Evolutionary conservation across 495 filamentous ascomycete genomes (phyloP).

Genomic region (Podospora australis): DNA sequence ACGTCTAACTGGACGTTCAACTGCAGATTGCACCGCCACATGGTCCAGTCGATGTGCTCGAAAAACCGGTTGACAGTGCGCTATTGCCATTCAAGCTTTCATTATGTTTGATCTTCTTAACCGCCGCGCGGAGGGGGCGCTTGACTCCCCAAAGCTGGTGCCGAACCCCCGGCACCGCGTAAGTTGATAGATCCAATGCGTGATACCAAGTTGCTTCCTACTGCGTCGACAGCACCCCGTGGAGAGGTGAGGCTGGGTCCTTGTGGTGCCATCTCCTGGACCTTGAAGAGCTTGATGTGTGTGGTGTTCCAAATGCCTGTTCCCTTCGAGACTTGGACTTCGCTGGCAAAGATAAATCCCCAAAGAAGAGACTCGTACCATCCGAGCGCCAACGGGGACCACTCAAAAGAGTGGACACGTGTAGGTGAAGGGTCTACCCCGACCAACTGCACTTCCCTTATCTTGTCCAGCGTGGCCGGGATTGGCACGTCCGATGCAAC

Average conservation of each 20-base stretch:
- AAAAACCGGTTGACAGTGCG: no score
- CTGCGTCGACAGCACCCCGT: constrained; percentile 88
- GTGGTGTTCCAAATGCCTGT: constrained; percentile 96
- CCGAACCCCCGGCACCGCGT: constrained; percentile 24
- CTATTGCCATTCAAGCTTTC: no score
- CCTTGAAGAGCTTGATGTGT: constrained; percentile 75
- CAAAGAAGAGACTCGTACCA: constrained; percentile 96
- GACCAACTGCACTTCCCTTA: constrained; percentile 38
- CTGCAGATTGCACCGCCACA: no score
- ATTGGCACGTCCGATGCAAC: constrained; percentile 29
- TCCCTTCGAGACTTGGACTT: constrained; percentile 82
- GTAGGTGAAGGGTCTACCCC: constrained; percentile 70
- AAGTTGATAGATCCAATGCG: constrained; percentile 73
- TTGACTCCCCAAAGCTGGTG: background rate
- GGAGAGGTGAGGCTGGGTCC: constrained; percentile 78
- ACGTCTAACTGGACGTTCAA: no score
- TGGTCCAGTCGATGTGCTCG: no score
- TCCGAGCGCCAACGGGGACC: constrained; percentile 84
- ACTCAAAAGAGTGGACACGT: constrained; percentile 87
- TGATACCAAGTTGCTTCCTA: constrained; percentile 85
- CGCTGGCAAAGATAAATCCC: constrained; percentile 88
- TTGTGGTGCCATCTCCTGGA: constrained; percentile 74
- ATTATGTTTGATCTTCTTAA: background rate
- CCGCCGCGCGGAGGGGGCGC: background rate
- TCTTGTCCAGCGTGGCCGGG: constrained; percentile 30